Base-by-base conservation (phyloP, 108 stramenopile genomes). In the Pseudonitzschia delicatissima region DNA sequence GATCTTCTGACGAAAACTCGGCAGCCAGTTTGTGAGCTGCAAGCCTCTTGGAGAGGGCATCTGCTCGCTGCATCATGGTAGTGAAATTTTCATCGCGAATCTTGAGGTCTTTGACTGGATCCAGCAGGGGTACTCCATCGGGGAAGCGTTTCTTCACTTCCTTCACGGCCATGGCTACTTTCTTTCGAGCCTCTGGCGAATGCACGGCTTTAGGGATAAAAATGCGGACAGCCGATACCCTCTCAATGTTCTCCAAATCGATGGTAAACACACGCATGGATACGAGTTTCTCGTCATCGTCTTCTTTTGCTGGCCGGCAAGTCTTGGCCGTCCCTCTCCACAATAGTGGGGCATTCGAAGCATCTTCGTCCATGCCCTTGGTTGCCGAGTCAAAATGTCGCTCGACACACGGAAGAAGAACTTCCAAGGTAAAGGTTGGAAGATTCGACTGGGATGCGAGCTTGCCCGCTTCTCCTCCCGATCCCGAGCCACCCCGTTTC, bases 41-140 rank as follows among this genome's bases (percentile, higher is more conserved):
- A 52, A 94, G 64, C n/a, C 87, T 76, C 48, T 77, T 74, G 45
- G 75, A 70, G 21, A 94, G 69, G 40, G 83, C 79, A 5, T 81
- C 73, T 6, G 87, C 88, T 64, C 94, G 82, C 33, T 94, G 87
- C 44, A 94, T 61, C 42, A 96, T 74, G n/a, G 78, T 83, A 55
- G 86, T 87, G 60, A 98, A 83, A 45, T 84, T 82, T 36, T 66
- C 68, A 49, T 77, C 84, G 17, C 80, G 75, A 31, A 99, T 87
- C 39, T 85, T 79, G 57, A 98, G 73, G 71, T 99, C 98, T 39
- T 83, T 77, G 52, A 96, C 71, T 7, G 98, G 97, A 66, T 98
- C 94, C 15, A 99, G 73, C 31, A 90, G 64, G 0, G 98, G 98
- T 28, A 97, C 34, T 4, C 85, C 89, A 32, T 91, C 80, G n/a